Evolutionary conservation across 2,329 filamentous ascomycete species (phyloP).

Genomic region (Tolypocladium guangdongense): DNA sequence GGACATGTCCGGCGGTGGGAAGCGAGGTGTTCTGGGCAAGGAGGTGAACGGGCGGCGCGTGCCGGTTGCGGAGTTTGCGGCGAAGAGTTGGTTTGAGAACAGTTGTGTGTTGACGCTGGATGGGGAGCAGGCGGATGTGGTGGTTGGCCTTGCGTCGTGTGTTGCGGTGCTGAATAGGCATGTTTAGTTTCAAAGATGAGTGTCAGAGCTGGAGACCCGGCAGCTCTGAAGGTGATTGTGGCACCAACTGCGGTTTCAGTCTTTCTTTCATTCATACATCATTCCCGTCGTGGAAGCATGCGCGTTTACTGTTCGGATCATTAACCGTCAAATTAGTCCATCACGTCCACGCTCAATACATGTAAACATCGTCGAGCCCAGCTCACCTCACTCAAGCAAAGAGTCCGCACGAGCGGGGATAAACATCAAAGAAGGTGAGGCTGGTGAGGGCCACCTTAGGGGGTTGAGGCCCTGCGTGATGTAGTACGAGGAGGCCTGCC

Average conservation of each 20-base stretch:
- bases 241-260: too few relatives aligned
- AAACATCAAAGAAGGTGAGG: slow-evolving; percentile 6
- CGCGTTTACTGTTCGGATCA: not conserved
- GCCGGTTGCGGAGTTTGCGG: not conserved
- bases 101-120: not conserved
- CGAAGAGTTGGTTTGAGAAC: not conserved
- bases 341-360: not conserved
- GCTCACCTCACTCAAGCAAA: not conserved
- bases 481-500: slow-evolving; percentile 11
- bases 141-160: not conserved
- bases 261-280: not conserved
- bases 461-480: slow-evolving; percentile 8
- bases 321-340: not conserved
- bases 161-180: not conserved
- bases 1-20: not conserved
- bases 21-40: not conserved
- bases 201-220: too few relatives aligned
- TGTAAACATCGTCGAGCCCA: too few relatives aligned
- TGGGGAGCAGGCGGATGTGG: not conserved
- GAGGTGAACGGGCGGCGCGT: not conserved
- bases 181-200: not conserved
- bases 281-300: not conserved
- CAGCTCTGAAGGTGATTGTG: too few relatives aligned
- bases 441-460: slow-evolving; percentile 5
- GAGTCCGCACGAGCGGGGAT: slow-evolving; percentile 1